phyloP scores from a whole-genome alignment of 2,329 filamentous ascomycete species.

The Aspergillus pseudotamarii region DNA sequence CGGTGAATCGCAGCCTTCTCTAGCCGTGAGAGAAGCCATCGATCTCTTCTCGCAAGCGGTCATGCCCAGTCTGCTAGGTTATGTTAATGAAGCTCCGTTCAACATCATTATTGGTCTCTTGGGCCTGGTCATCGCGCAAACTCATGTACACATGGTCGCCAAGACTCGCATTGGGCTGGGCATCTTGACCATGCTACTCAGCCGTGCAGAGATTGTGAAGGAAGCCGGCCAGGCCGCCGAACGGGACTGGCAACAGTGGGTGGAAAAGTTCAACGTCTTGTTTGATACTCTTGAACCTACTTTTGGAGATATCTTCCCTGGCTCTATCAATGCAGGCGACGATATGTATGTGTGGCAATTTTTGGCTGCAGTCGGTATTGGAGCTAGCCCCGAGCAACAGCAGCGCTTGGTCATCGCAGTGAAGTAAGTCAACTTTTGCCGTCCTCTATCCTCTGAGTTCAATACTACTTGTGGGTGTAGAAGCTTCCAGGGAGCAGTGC shows the following conservation, averaged over 20 bases:
- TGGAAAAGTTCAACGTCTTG: constrained; percentile 77
- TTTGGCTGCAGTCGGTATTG: constrained; percentile 90
- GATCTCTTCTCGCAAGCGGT: constrained; percentile 87
- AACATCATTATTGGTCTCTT: constrained; percentile 89
- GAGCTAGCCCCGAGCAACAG: constrained; percentile 90
- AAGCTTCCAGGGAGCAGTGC: background rate
- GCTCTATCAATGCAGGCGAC: constrained; percentile 83
- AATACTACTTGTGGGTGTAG: background rate
- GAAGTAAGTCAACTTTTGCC: constrained; percentile 57
- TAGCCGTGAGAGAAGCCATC: constrained; percentile 83
- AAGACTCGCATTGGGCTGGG: constrained; percentile 85
- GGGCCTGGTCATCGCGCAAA: constrained; percentile 77
- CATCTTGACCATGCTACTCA: constrained; percentile 91
- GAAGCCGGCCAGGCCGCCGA: constrained; percentile 72
- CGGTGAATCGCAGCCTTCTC: constrained; percentile 72
- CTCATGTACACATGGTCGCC: constrained; percentile 81
- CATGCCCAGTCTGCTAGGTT: constrained; percentile 85
- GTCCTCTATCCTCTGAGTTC: constrained; percentile 12
- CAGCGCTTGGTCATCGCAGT: constrained; percentile 91
- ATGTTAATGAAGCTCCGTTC: constrained; percentile 86
- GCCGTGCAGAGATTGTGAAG: constrained; percentile 89
- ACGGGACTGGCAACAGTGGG: constrained; percentile 80
- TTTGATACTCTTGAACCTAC: constrained; percentile 86
- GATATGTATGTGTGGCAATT: constrained; percentile 99
- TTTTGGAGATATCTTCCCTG: constrained; percentile 84